phyloP scores from a whole-genome alignment of 352 stramenopile species.

The Globisporangium okanoganense region DNA sequence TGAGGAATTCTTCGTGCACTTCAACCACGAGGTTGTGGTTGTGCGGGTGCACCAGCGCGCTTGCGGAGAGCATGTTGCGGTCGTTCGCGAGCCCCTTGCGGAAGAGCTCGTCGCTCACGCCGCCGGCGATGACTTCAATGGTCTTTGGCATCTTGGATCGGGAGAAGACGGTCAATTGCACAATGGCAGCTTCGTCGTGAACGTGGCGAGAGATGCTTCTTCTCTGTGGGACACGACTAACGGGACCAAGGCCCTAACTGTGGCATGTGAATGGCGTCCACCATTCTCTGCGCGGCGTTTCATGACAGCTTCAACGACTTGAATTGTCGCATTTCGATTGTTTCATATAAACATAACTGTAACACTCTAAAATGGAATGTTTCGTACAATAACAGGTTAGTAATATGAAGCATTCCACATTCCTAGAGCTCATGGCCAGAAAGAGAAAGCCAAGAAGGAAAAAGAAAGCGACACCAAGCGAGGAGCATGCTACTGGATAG shows the following conservation, averaged over 20 bases:
- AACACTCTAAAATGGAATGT: neutral
- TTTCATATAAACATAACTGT: neutral
- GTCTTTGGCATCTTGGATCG: conserved; percentile 6
- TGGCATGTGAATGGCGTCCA: neutral
- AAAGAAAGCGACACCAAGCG: neutral
- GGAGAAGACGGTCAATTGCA: neutral
- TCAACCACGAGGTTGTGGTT: conserved; percentile 68
- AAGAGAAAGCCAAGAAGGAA: neutral
- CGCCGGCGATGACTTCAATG: conserved; percentile 72
- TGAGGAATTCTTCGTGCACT: conserved; percentile 72
- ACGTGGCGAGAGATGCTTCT: too few relatives aligned
- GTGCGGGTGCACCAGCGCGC: conserved; percentile 59
- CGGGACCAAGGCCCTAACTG: neutral
- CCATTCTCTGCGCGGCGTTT: too few relatives aligned
- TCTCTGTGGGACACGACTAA: neutral
- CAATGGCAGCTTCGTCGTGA: neutral
- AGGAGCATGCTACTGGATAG: conserved; percentile 3
- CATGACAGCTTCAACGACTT: too few relatives aligned
- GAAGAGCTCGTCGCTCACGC: conserved; percentile 89
- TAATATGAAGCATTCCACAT: neutral
- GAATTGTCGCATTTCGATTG: too few relatives aligned
- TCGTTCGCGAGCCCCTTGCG: conserved; percentile 80
- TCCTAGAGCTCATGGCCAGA: neutral
- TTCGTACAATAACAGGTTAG: neutral
- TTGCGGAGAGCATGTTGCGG: conserved; percentile 88